These are phyloP conservation scores for Avicennia marina DNA, from an alignment of 257 asterid genomes.

Conservation along the genomic window DNA sequence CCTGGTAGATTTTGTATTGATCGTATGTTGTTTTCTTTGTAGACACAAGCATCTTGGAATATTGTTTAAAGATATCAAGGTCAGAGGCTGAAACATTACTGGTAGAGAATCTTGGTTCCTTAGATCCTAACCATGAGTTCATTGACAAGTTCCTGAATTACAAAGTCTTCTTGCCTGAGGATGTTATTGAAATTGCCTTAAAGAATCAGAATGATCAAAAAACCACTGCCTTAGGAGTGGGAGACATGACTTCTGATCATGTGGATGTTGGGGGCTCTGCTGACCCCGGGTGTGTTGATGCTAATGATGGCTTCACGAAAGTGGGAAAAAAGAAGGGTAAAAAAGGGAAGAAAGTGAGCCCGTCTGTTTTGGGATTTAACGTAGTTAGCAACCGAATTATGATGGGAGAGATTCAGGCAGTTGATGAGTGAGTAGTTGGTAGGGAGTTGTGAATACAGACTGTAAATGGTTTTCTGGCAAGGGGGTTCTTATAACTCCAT, in stretches of 20 bases:
- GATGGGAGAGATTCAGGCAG: constrained; percentile 97
- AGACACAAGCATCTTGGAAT: constrained; percentile 90
- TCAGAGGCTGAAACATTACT: constrained; percentile 84
- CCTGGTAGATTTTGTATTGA: too few relatives aligned
- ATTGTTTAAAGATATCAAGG: constrained; percentile 73
- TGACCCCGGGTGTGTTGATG: constrained; percentile 24
- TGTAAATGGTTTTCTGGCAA: constrained; percentile 41
- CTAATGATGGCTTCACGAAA: constrained; percentile 35
- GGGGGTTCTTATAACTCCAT: constrained; percentile 31
- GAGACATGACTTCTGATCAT: constrained; percentile 33
- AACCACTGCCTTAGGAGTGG: constrained; percentile 26
- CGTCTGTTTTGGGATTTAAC: constrained; percentile 82
- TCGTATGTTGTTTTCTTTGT: constrained; percentile 4
- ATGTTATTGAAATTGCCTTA: constrained; percentile 76
- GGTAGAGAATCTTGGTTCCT: constrained; percentile 70
- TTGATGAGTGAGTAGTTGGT: constrained; percentile 48
- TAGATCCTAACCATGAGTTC: constrained; percentile 80
- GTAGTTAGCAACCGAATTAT: constrained; percentile 94
- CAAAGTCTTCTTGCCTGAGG: constrained; percentile 74
- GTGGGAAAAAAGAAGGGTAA: constrained; percentile 75
- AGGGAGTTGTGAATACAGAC: constrained; percentile 49
- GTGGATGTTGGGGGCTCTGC: constrained; percentile 30
- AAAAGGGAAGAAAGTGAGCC: constrained; percentile 82
- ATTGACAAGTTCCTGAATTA: constrained; percentile 79
- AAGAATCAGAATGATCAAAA: constrained; percentile 42